These are phyloP conservation scores for Peribolospora kevripleyi DNA, from an alignment of 768 basidiomycete genomes.

Conservation along the genomic window DNA sequence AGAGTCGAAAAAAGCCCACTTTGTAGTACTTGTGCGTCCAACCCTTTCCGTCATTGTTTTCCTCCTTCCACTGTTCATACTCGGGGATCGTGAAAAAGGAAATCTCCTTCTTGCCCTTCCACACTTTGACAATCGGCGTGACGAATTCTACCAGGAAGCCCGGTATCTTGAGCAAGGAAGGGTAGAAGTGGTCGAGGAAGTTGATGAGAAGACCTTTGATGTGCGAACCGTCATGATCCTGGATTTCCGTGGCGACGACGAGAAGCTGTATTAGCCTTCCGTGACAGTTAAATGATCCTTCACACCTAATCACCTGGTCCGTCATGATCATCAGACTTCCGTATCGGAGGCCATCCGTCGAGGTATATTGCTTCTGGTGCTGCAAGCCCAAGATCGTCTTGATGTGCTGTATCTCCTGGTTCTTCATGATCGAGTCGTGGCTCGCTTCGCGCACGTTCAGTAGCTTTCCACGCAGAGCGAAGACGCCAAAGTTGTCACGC, in stretches of 20 bases:
- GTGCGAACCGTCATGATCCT: slow-evolving; percentile 99
- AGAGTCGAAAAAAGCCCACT: slow-evolving; percentile 24
- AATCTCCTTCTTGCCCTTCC: slow-evolving; percentile 46
- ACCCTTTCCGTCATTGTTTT: slow-evolving; percentile 41
- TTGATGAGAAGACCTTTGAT: slow-evolving; percentile 99
- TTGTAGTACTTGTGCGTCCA: slow-evolving; percentile 97
- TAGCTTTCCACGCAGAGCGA: slow-evolving; percentile 87
- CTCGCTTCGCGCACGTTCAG: slow-evolving; percentile 91
- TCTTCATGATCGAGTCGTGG: slow-evolving; percentile 93
- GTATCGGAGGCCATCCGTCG: slow-evolving; percentile 48
- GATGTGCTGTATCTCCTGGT: slow-evolving; percentile 87
- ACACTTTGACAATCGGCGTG: slow-evolving; percentile 82
- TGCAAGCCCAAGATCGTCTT: slow-evolving; percentile 95
- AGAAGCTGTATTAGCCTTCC: background rate
- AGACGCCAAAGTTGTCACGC: slow-evolving; percentile 89
- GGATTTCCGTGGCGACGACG: background rate
- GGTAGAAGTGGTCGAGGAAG: slow-evolving; percentile 89
- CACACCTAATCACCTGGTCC: slow-evolving; percentile 48
- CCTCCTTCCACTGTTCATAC: slow-evolving; percentile 74
- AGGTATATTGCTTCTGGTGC: slow-evolving; percentile 69
- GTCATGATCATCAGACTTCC: slow-evolving; percentile 98
- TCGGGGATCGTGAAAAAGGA: slow-evolving; percentile 96
- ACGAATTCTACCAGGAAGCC: slow-evolving; percentile 94
- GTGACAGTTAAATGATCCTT: background rate
- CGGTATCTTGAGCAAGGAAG: slow-evolving; percentile 68